Conservation (phyloP, 1,139 yeast species). For the Kluyveromyces marxianus region DNA sequence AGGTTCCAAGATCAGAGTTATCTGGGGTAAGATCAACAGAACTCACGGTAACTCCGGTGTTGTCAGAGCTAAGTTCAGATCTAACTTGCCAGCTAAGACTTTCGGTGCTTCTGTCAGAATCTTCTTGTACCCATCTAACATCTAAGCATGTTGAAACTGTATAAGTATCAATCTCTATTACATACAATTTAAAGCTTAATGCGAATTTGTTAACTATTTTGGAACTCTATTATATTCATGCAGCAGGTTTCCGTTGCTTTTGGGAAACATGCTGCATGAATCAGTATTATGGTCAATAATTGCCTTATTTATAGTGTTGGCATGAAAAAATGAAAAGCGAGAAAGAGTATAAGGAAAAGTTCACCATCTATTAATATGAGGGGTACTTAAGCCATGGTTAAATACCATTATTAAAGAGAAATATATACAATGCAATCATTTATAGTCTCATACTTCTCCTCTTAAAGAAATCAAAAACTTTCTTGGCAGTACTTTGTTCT, state of each 20-base stretch:
- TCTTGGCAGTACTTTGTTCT: constrained; percentile 60
- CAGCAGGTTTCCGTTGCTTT: background rate
- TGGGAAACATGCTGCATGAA: background rate
- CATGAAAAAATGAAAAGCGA: too few relatives aligned
- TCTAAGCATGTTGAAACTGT: constrained; percentile 45
- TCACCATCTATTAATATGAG: too few relatives aligned
- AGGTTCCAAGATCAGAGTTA: constrained; percentile 98
- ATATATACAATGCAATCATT: background rate
- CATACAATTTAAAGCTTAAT: constrained; percentile 14
- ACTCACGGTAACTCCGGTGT: constrained; percentile 98
- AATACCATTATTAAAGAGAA: background rate
- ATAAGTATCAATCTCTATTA: constrained; percentile 13
- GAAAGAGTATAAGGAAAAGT: too few relatives aligned
- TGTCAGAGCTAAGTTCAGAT: constrained; percentile 98
- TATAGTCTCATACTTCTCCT: constrained; percentile 52
- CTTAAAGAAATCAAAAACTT: constrained; percentile 75
- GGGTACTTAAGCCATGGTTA: background rate
- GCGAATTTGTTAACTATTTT: constrained; percentile 10
- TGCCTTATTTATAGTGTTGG: too few relatives aligned
- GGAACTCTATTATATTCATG: background rate
- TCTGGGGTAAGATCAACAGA: constrained; percentile 99
- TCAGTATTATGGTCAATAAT: too few relatives aligned
- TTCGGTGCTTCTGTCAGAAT: constrained; percentile 99
- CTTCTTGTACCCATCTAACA: constrained; percentile 99
- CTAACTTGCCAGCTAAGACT: constrained; percentile 98